phyloP scores from a whole-genome alignment of 768 basidiomycete genomes.

The Mycena leptocephala region DNA sequence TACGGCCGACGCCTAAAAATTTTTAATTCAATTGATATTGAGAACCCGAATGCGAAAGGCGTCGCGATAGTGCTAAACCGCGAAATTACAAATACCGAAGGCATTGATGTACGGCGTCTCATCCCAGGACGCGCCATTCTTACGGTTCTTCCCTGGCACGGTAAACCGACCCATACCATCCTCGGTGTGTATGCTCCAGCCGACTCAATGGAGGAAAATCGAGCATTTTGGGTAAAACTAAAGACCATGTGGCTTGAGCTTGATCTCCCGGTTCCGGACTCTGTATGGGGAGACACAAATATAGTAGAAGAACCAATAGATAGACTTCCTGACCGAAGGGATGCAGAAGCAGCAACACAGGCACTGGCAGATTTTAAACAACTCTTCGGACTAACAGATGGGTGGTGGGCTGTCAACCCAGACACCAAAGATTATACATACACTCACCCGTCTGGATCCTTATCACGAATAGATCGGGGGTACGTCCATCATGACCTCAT shows the following conservation, averaged over 20 bases:
- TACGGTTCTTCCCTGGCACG: constrained; percentile 20
- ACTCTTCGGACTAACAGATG: constrained; percentile 12
- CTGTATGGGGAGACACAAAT: constrained; percentile 26
- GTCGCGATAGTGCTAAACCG: constrained; percentile 37
- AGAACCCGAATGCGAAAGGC: constrained; percentile 3
- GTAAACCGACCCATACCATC: neutral
- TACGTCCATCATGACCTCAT: neutral
- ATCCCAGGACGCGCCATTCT: constrained; percentile 24
- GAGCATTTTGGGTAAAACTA: constrained; percentile 34
- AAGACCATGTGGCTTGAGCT: neutral
- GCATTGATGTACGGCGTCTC: neutral
- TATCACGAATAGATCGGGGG: neutral
- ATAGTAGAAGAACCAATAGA: constrained; percentile 4
- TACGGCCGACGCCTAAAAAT: constrained; percentile 6
- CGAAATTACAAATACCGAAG: constrained; percentile 21
- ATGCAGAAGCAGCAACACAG: neutral
- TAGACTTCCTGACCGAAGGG: neutral
- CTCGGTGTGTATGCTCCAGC: constrained; percentile 42
- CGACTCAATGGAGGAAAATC: neutral
- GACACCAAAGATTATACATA: constrained; percentile 7
- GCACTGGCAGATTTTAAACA: neutral
- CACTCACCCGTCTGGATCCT: neutral
- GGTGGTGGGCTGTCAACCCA: constrained; percentile 12
- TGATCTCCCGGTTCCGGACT: constrained; percentile 20
- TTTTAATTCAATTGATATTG: neutral